A percentile compares a stretch with the other conserved stretches of the same genome.
Evolutionary conservation across 2,329 filamentous ascomycete species (phyloP).

Genomic region (Chalaropsis ovoidea): DNA sequence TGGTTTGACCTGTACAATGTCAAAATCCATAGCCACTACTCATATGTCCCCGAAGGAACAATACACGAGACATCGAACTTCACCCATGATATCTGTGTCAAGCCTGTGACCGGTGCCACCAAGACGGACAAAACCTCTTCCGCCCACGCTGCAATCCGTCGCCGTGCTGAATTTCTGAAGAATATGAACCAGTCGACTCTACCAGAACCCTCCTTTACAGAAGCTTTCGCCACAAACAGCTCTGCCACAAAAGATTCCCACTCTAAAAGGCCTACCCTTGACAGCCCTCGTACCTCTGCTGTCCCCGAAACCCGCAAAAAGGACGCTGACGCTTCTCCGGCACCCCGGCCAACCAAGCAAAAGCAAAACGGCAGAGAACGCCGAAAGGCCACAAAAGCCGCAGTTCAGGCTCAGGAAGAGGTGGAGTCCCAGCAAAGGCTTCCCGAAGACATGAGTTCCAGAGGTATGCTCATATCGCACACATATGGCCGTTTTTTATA

Average conservation of each 20-base stretch:
- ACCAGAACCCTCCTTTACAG: neutral
- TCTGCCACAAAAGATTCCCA: neutral
- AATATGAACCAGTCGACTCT: neutral
- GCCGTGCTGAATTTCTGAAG: neutral
- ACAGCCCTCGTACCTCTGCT: neutral
- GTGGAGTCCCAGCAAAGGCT: neutral
- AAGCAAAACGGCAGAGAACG: constrained; percentile 29
- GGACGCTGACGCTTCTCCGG: neutral
- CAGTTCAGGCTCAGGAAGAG: constrained; percentile 20
- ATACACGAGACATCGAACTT: constrained; percentile 5
- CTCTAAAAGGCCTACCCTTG: no score
- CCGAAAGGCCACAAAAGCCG: constrained; percentile 27
- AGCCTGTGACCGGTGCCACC: neutral
- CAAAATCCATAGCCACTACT: neutral
- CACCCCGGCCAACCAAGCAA: neutral
- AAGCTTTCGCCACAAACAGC: no score
- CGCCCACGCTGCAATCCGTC: neutral
- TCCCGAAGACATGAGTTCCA: constrained; percentile 30
- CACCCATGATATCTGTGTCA: constrained; percentile 7
- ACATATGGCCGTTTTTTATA: no score
- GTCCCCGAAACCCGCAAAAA: neutral
- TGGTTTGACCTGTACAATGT: constrained; percentile 20
- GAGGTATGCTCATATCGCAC: constrained; percentile 28
- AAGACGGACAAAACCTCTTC: constrained; percentile 1
- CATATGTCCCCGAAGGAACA: neutral